These are phyloP conservation scores for Leishmania gerbilli DNA, from an alignment of 208 protist genomes.

Conservation along the genomic window DNA sequence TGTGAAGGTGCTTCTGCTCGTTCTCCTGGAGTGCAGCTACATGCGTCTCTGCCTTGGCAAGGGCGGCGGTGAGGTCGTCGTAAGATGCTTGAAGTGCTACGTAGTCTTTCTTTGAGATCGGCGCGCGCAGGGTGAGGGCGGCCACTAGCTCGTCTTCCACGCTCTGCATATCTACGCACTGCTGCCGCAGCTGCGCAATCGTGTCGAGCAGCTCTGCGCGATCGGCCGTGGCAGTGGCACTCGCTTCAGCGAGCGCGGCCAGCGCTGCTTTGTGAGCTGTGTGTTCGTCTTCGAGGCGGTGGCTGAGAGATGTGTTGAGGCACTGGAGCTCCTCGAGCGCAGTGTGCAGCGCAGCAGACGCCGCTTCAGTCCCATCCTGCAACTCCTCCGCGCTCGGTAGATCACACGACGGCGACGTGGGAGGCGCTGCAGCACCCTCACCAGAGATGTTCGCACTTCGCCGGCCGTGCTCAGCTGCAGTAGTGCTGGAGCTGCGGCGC, in stretches of 20 bases:
- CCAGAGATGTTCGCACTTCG: neutral
- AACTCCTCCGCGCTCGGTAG: neutral
- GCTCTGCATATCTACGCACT: slow-evolving; percentile 17
- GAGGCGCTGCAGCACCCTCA: slow-evolving; percentile 1
- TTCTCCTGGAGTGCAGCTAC: slow-evolving; percentile 13
- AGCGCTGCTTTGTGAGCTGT: neutral
- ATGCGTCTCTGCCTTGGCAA: slow-evolving; percentile 16
- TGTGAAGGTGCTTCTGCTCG: neutral
- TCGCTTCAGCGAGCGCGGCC: slow-evolving; percentile 7
- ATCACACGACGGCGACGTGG: neutral
- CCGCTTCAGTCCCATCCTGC: neutral
- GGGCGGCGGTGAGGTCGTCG: neutral
- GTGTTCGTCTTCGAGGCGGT: slow-evolving; percentile 5
- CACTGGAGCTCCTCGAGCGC: neutral
- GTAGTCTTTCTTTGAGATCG: slow-evolving; percentile 23
- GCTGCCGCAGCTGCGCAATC: slow-evolving; percentile 16
- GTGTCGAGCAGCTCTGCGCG: slow-evolving; percentile 20
- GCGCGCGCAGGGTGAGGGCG: slow-evolving; percentile 29
- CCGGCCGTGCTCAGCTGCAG: neutral
- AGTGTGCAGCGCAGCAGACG: neutral
- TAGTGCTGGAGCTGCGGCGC: slow-evolving; percentile 7
- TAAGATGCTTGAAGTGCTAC: slow-evolving; percentile 14
- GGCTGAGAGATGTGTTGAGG: slow-evolving; percentile 6
- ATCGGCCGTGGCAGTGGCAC: slow-evolving; percentile 6
- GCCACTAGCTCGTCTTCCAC: slow-evolving; percentile 20